Conservation (phyloP, 1,284 basidiomycete species). For the Ganoderma multipileum region DNA sequence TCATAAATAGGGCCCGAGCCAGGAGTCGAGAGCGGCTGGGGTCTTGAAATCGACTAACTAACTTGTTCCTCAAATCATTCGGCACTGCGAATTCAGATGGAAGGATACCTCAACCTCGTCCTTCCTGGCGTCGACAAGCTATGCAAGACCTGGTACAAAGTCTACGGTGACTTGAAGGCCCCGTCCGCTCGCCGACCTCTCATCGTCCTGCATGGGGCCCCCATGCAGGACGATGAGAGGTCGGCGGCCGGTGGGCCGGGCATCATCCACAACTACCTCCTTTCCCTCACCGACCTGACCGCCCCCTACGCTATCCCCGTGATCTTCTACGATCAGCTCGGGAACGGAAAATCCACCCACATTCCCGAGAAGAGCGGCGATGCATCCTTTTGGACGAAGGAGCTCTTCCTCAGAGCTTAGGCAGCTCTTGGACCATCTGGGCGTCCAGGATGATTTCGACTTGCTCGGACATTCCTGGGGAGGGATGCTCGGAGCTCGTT, state of each 20-base stretch:
- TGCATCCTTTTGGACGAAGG: conserved; percentile 51
- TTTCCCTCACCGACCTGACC: conserved; percentile 21
- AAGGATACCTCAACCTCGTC: neutral
- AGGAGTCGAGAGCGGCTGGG: neutral
- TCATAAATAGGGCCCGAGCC: neutral
- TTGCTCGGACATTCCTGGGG: conserved; percentile 56
- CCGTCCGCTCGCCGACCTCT: conserved; percentile 36
- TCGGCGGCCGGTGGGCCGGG: conserved; percentile 48
- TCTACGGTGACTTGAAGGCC: conserved; percentile 33
- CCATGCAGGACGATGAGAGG: conserved; percentile 49
- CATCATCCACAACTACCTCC: conserved; percentile 27
- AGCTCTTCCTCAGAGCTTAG: conserved; percentile 57
- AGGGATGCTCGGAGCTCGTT: conserved; percentile 50
- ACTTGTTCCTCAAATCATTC: neutral
- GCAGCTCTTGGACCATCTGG: conserved; percentile 48
- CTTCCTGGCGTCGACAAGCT: neutral
- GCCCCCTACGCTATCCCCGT: conserved; percentile 34
- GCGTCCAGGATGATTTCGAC: conserved; percentile 46
- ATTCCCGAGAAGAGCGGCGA: conserved; percentile 42
- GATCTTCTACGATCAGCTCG: conserved; percentile 57
- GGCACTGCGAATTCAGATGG: neutral
- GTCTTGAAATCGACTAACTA: neutral
- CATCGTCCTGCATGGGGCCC: conserved; percentile 47
- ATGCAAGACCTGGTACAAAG: conserved; percentile 37
- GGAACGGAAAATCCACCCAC: conserved; percentile 51